Conservation (phyloP, 805 yeast genomes). For the Vanderwaltozyma polyspora region DNA sequence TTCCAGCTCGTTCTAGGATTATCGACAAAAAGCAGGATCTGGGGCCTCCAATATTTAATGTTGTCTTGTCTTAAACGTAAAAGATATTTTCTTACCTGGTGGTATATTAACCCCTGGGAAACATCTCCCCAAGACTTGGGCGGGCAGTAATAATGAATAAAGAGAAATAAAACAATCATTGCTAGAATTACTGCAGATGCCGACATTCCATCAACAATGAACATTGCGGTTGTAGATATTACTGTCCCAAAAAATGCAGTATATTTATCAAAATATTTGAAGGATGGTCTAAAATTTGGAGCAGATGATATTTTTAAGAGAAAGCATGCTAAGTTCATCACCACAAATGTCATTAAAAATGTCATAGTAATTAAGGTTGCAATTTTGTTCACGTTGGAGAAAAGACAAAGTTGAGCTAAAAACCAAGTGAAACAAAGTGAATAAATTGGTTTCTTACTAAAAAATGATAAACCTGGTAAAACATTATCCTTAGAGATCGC, state of each 20-base stretch:
- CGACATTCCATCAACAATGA: slow-evolving; percentile 83
- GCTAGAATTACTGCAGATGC: slow-evolving; percentile 67
- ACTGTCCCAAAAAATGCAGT: slow-evolving; percentile 74
- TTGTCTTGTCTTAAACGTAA: slow-evolving; percentile 78
- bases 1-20: slow-evolving; percentile 91
- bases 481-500: slow-evolving; percentile 86
- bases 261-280: slow-evolving; percentile 68
- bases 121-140: slow-evolving; percentile 99
- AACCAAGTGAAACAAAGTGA: slow-evolving; percentile 71
- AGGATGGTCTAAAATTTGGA: slow-evolving; percentile 96
- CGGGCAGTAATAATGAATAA: slow-evolving; percentile 84
- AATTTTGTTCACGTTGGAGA: slow-evolving; percentile 86
- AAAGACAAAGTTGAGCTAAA: slow-evolving; percentile 71
- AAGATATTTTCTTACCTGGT: slow-evolving; percentile 83
- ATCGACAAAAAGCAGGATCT: slow-evolving; percentile 75
- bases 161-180: slow-evolving; percentile 52
- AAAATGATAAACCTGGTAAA: slow-evolving; percentile 62
- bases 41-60: slow-evolving; percentile 98
- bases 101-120: slow-evolving; percentile 87
- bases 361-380: slow-evolving; percentile 97
- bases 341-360: slow-evolving; percentile 88
- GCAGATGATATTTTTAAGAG: slow-evolving; percentile 80
- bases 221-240: slow-evolving; percentile 73
- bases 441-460: slow-evolving; percentile 53
- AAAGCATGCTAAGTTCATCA: slow-evolving; percentile 89